These are phyloP conservation scores for Tephrocybe sp. DNA, from an alignment of 768 basidiomycete species.

Conservation along the genomic window DNA sequence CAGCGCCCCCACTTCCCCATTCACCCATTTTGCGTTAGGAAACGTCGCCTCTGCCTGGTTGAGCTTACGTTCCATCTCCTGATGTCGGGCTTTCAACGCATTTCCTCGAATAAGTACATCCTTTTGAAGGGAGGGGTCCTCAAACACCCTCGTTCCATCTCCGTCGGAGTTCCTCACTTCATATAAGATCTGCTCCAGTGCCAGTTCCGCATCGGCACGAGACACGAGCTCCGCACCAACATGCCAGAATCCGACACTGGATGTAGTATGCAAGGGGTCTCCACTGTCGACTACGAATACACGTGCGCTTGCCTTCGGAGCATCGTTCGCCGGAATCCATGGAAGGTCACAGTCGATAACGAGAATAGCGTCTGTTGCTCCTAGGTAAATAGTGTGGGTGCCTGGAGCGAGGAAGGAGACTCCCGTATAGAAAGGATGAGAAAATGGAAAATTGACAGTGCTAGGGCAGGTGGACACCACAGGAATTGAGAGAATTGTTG, in stretches of 20 bases:
- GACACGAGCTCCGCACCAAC: constrained; percentile 54
- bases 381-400: constrained; percentile 46
- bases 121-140: constrained; percentile 13
- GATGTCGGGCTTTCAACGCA: constrained; percentile 21
- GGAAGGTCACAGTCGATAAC: constrained; percentile 67
- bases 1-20: constrained; percentile 13
- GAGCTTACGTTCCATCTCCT: constrained; percentile 22
- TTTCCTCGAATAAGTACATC: constrained; percentile 13
- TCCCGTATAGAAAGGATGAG: constrained; percentile 55
- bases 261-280: constrained; percentile 61
- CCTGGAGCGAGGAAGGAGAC: constrained; percentile 46
- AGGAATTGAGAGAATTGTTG: constrained; percentile 52
- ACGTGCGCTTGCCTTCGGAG: constrained; percentile 40
- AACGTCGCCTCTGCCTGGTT: constrained; percentile 31
- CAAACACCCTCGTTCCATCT: constrained; percentile 5
- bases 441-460: constrained; percentile 52
- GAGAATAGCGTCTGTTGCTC: constrained; percentile 60
- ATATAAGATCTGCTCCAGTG: constrained; percentile 48
- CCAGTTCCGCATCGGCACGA: constrained; percentile 53
- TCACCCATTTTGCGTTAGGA: constrained; percentile 2
- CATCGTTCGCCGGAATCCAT: constrained; percentile 56
- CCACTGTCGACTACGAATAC: constrained; percentile 64
- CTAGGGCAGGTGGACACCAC: constrained; percentile 52
- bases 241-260: constrained; percentile 19
- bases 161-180: constrained; percentile 28